A percentile compares a stretch with the other conserved stretches of the same genome.
Evolutionary conservation across 2,329 filamentous ascomycete genomes (phyloP).

Genomic region (Bipolaris victoriae): DNA sequence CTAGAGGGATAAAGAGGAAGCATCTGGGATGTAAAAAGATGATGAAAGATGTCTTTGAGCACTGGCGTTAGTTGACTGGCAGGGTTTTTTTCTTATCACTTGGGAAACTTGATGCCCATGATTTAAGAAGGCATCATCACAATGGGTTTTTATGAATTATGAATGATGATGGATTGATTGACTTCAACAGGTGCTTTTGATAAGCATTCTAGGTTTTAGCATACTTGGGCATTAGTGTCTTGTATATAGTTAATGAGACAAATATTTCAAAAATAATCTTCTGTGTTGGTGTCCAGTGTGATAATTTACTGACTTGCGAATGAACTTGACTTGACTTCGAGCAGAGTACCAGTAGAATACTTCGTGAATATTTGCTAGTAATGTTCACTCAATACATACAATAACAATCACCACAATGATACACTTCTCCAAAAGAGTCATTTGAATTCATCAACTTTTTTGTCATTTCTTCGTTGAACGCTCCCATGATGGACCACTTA

Average conservation of each 20-base stretch:
- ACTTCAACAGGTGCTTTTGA: constrained; percentile 1
- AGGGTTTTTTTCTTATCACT: neutral
- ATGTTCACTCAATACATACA: neutral
- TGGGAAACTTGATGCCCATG: neutral
- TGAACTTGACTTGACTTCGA: neutral
- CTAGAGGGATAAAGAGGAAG: constrained; percentile 50
- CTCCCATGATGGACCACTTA: constrained; percentile 37
- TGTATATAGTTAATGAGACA: constrained; percentile 21
- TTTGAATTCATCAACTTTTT: constrained; percentile 34
- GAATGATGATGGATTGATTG: constrained; percentile 14
- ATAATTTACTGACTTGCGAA: no score
- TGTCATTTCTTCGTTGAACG: constrained; percentile 41
- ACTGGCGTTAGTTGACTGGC: constrained; percentile 19
- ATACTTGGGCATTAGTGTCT: neutral
- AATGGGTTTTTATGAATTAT: constrained; percentile 13
- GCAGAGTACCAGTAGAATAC: neutral
- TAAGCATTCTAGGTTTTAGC: constrained; percentile 4
- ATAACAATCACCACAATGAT: no score
- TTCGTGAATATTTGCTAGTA: neutral
- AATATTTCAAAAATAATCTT: constrained; percentile 1
- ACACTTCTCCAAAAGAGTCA: neutral
- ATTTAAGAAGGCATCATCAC: constrained; percentile 3
- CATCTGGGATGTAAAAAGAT: neutral
- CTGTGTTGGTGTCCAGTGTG: neutral
- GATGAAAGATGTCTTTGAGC: constrained; percentile 10